Percentiles rank a stretch among this genome's conserved stretches.
These are phyloP conservation scores for Potentilla sterilis DNA, from an alignment of 306 rosid genomes.

Conservation along the genomic window DNA sequence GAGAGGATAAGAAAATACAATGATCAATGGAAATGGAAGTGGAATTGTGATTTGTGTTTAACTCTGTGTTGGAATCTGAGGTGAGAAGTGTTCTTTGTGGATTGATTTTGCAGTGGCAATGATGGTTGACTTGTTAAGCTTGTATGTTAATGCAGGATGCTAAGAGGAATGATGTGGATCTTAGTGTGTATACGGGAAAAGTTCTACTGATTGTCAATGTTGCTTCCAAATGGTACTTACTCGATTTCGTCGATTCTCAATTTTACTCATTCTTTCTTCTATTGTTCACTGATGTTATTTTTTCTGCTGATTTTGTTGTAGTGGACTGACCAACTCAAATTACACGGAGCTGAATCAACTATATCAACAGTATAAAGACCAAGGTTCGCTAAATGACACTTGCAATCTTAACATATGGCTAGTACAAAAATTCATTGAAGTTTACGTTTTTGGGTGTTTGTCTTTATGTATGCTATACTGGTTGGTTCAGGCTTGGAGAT, in stretches of 20 bases:
- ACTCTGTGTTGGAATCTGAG: neutral
- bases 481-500: conserved; percentile 61
- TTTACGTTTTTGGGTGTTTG: neutral
- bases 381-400: conserved; percentile 36
- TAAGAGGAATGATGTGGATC: conserved; percentile 57
- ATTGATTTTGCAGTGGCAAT: neutral
- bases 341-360: conserved; percentile 80
- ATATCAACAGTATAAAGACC: conserved; percentile 60
- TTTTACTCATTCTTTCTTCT: neutral
- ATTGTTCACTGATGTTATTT: conserved; percentile 7
- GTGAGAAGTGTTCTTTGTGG: neutral
- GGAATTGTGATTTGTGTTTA: neutral
- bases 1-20: neutral
- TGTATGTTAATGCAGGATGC: conserved; percentile 48
- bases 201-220: conserved; percentile 70
- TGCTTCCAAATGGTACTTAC: conserved; percentile 83
- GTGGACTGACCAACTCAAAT: conserved; percentile 87
- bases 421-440: neutral
- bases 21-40: neutral
- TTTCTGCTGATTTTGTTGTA: conserved; percentile 30
- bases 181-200: conserved; percentile 61
- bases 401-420: neutral
- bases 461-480: neutral
- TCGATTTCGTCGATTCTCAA: neutral
- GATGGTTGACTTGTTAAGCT: neutral